Evolutionary conservation across 306 rosid genomes (phyloP).

Genomic region (Glycine latifolia): DNA sequence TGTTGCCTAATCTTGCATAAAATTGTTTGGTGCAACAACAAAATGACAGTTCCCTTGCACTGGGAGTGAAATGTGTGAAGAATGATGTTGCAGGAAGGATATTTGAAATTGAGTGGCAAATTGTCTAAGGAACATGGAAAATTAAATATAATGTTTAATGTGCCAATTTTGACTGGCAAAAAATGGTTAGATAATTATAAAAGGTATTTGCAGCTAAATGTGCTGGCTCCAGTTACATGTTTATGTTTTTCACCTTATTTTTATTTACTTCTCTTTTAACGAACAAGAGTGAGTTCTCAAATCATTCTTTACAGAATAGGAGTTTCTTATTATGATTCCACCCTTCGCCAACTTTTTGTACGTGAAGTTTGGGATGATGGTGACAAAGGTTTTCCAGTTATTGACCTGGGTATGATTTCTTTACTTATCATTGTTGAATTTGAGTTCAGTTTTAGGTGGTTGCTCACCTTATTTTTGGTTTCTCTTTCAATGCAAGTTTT

Average conservation of each 20-base stretch:
- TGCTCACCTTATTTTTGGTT: background rate
- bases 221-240: conserved; percentile 30
- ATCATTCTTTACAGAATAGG: conserved; percentile 73
- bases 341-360: conserved; percentile 84
- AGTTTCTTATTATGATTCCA: conserved; percentile 88
- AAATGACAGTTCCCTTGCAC: conserved; percentile 29
- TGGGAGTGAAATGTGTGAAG: conserved; percentile 33
- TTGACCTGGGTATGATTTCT: conserved; percentile 77
- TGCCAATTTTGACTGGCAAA: conserved; percentile 9
- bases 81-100: conserved; percentile 31
- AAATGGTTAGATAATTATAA: conserved; percentile 6
- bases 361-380: conserved; percentile 97
- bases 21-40: conserved; percentile 28
- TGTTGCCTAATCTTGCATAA: conserved; percentile 27
- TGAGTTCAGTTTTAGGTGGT: conserved; percentile 39
- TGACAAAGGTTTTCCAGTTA: conserved; percentile 76
- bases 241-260: conserved; percentile 22
- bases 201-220: conserved; percentile 30
- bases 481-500: conserved; percentile 13
- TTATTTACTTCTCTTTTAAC: conserved; percentile 1
- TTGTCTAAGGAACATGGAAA: conserved; percentile 25
- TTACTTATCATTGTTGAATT: conserved; percentile 41
- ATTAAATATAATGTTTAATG: background rate
- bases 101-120: conserved; percentile 15
- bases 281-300: conserved; percentile 16